Conservation (phyloP, 345 rosid species). For the Nasturtium officinale region DNA sequence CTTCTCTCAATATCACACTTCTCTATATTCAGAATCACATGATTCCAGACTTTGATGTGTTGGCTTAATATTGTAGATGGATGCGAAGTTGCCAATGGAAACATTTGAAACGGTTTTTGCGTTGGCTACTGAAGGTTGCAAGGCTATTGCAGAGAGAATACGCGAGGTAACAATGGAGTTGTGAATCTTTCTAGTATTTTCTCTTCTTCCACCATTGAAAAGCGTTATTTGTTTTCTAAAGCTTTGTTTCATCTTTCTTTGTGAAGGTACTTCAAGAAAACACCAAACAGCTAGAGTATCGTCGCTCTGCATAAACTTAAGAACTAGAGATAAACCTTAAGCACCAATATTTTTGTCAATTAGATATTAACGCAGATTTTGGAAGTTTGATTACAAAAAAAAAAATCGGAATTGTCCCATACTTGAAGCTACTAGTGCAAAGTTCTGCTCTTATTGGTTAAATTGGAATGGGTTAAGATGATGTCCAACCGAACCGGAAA, state of each 20-base stretch:
- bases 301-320: constrained; percentile 53
- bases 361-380: background rate
- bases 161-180: constrained; percentile 55
- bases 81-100: constrained; percentile 75
- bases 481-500: background rate
- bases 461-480: background rate
- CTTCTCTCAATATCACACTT: constrained; percentile 10
- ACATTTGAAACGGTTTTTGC: constrained; percentile 86
- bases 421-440: constrained; percentile 8
- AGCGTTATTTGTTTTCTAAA: constrained; percentile 21
- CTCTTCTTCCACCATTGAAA: background rate
- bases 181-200: background rate
- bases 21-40: background rate
- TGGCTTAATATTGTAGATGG: constrained; percentile 63
- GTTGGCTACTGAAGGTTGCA: constrained; percentile 85
- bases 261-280: constrained; percentile 71
- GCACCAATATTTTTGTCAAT: constrained; percentile 1
- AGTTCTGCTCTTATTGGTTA: constrained; percentile 2
- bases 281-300: constrained; percentile 78
- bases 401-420: background rate
- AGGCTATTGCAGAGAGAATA: constrained; percentile 75
- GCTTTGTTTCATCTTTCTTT: constrained; percentile 8
- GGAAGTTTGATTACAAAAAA: background rate
- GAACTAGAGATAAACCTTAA: background rate
- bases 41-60: background rate